Evolutionary conservation across 495 filamentous ascomycete species (phyloP), one percentile per base, ranked within the genome.

Genomic region (Ascodesmis nigricans): DNA sequence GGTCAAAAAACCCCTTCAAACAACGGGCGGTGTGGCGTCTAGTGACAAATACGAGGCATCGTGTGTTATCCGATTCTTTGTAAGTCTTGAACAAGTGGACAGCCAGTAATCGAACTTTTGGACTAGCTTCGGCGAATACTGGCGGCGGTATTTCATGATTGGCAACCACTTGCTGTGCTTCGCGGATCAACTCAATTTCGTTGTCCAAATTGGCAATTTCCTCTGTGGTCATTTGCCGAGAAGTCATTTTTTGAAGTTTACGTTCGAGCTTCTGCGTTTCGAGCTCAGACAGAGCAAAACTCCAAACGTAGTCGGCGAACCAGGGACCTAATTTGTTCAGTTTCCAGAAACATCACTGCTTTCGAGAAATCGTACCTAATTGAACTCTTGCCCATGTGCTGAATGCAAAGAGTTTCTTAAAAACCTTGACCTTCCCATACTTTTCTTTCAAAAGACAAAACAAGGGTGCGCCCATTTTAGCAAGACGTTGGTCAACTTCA

Each of bases 1-100:
- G 54, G 21, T 57, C 54, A 38, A 91, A 65, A 5, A 92, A 56
- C 19, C 71, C 66, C 1, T 58, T 55, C 13, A 99, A 58, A 13
- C 80, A 54, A 20, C 66, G 66, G 0, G 83, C 87, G 2, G 80
- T 84, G 31, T 78, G 70, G 23, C 87, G 61, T 40, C 69, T 63
- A 35, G 75, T 58, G 0, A 84, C 78, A 54, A 99, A 99, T 1
- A 95, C 67, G 33, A 99, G 87, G 44, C 81, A 92, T 46, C 76
- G 73, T 14, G 66, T 62, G 1, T 70, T 60, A 7, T 61, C 58
- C 17, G 59, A 56, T 3, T 48, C 45, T 16, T 61, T 50, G 50
- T 77, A 87, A 31, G 73, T 58, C 14, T 64, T 43, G 1, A 45
- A 42, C 2, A 95, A 57, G 29, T 65, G 62, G 11, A 56, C 40